Percentiles rank a stretch among this genome's conserved stretches.
Conservation (phyloP, 208 protist species). For the Trypanosomatidae sp. region DNA sequence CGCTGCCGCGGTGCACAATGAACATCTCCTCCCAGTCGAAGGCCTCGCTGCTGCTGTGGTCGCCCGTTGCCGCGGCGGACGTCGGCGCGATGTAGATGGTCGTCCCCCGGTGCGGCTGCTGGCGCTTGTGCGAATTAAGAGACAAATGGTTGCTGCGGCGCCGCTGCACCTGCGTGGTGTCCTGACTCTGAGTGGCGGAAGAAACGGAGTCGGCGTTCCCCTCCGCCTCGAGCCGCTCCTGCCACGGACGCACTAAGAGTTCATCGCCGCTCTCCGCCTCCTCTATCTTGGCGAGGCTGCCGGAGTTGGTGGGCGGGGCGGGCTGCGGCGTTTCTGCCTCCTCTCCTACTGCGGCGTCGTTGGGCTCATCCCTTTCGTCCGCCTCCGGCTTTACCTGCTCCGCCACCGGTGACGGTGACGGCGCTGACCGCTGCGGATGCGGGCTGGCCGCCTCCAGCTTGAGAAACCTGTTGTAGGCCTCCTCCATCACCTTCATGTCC, state of each 20-base stretch:
- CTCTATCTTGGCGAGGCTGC: too few relatives aligned
- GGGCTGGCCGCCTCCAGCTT: conserved; percentile 50
- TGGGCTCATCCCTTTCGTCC: neutral
- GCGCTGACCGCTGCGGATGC: conserved; percentile 12
- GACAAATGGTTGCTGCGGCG: neutral
- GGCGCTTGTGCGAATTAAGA: conserved; percentile 30
- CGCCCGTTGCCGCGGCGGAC: conserved; percentile 10
- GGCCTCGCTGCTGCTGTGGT: conserved; percentile 56
- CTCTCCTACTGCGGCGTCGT: too few relatives aligned
- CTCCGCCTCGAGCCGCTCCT: too few relatives aligned
- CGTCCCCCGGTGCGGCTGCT: conserved; percentile 32
- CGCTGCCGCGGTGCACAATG: conserved; percentile 65
- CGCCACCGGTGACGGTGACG: neutral
- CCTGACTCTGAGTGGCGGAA: neutral
- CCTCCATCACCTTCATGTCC: conserved; percentile 55
- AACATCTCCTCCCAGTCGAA: conserved; percentile 62
- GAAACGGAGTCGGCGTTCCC: conserved; percentile 1
- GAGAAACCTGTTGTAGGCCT: conserved; percentile 55
- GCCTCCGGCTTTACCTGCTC: neutral
- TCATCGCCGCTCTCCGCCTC: too few relatives aligned
- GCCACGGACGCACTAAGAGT: too few relatives aligned
- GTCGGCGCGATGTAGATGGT: conserved; percentile 37
- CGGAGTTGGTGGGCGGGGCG: neutral
- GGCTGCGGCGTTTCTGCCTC: neutral
- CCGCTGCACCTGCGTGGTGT: too few relatives aligned